These are phyloP conservation scores for Crucibulum laeve DNA, from an alignment of 768 basidiomycete genomes.

Conservation along the genomic window DNA sequence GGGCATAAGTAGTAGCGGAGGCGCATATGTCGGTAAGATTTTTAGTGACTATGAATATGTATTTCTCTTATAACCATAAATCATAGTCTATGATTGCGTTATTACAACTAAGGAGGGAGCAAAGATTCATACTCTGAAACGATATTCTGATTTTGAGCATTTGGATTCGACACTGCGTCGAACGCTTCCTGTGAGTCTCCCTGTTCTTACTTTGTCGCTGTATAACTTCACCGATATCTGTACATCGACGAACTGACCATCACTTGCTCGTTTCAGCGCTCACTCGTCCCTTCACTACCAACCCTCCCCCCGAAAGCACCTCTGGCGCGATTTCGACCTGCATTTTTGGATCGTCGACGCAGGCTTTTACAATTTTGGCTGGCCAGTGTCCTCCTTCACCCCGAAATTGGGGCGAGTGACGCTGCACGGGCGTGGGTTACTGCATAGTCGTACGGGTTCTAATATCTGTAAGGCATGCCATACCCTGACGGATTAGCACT, in stretches of 20 bases:
- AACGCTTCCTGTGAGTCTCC: conserved; percentile 47
- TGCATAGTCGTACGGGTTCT: too few relatives aligned
- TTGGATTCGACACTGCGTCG: conserved; percentile 43
- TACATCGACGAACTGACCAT: conserved; percentile 33
- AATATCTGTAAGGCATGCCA: too few relatives aligned
- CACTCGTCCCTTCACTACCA: conserved; percentile 46
- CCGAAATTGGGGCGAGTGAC: conserved; percentile 61
- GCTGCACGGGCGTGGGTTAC: conserved; percentile 63
- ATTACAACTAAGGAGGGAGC: conserved; percentile 68
- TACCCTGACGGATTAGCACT: too few relatives aligned
- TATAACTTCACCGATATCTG: conserved; percentile 1
- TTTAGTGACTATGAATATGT: too few relatives aligned
- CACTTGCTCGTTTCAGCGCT: too few relatives aligned
- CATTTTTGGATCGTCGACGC: conserved; percentile 62
- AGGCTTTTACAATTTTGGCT: conserved; percentile 65
- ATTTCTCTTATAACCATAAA: too few relatives aligned
- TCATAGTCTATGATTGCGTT: conserved; percentile 67
- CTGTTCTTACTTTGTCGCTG: not conserved
- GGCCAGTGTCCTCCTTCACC: conserved; percentile 57
- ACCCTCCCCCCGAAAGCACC: conserved; percentile 66
- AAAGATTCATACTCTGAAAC: conserved; percentile 59
- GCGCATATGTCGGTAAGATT: conserved; percentile 58
- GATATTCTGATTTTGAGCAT: conserved; percentile 62
- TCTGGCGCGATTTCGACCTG: conserved; percentile 59
- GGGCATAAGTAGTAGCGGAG: conserved; percentile 13